Evolutionary conservation across 192 early-diverging fungal genomes (phyloP), one percentile per base, ranked within the genome.

Genomic region (Linnemannia schmuckeri): DNA sequence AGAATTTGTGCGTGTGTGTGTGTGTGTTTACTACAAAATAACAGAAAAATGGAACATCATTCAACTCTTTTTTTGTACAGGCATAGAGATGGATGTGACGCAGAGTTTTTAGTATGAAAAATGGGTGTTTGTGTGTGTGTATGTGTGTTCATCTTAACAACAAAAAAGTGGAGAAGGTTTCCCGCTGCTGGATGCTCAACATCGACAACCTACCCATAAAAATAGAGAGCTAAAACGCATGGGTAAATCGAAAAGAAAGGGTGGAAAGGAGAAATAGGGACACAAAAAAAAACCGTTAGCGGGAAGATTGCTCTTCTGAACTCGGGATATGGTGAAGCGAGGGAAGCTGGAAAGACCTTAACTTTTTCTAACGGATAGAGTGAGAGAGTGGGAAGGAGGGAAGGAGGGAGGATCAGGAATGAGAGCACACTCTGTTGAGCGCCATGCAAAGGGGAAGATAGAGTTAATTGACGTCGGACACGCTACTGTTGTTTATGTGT

Each of bases 381-480:
- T 9, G 55, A 57, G 24, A n/a, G 49, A 52, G 55, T 27, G 8
- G 24, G 24, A 57, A n/a, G 6, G 49, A 20, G 24, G 20, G 55
- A n/a, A 9, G 4, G 55, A 57, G 55, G 55, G 6, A 18, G 55
- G 24, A 57, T 66, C 27, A 66, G 54, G 54, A 24, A 57, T 66
- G 61, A 66, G 61, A 66, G 61, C 61, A 27, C n/a, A 27, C 27
- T 66, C 10, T 66, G 61, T 15, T 66, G 30, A 66, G 61, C 61
- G 61, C 61, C 30, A 61, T 61, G 57, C 57, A 61, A 61, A 27
- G 57, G 57, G 22, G 30, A 20, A 66, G 61, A 66, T 66, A 66
- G 27, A 66, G 61, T 66, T 66, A 66, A 66, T 66, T 66, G 61
- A 15, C 61, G 61, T 66, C 30, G 61, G 61, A 66, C 61, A 66